A percentile compares a stretch with the other conserved stretches of the same genome.
phyloP scores from a whole-genome alignment of 2,329 filamentous ascomycete genomes.

The Aspergillus sp. region DNA sequence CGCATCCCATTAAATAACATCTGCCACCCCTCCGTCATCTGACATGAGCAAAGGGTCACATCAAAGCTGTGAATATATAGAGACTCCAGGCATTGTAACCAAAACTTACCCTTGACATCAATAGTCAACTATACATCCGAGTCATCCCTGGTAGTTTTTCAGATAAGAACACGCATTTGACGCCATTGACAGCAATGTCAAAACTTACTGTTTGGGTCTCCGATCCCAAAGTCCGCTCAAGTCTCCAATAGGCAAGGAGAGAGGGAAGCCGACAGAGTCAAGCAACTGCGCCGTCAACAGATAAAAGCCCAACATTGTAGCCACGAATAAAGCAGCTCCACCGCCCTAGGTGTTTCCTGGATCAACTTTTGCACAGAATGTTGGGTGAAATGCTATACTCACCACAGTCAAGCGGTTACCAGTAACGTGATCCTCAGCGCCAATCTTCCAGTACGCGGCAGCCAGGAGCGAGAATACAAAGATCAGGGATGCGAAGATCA shows the following conservation, averaged over 20 bases:
- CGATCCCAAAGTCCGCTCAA: slow-evolving; percentile 4
- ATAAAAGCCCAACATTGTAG: slow-evolving; percentile 8
- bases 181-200: background rate
- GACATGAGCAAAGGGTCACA: too few species aligned
- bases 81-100: too few species aligned
- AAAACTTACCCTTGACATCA: too few species aligned
- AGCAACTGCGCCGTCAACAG: slow-evolving; percentile 8
- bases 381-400: background rate
- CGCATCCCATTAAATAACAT: too few species aligned
- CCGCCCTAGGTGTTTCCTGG: background rate
- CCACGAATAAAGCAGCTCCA: slow-evolving; percentile 8
- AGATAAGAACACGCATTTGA: too few species aligned
- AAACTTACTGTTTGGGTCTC: slow-evolving; percentile 1
- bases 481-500: slow-evolving; percentile 6
- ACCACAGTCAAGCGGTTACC: slow-evolving; percentile 8
- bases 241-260: slow-evolving; percentile 8
- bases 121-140: too few species aligned
- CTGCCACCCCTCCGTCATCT: too few species aligned
- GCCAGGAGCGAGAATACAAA: slow-evolving; percentile 6
- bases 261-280: slow-evolving; percentile 8
- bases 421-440: slow-evolving; percentile 1
- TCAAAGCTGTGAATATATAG: too few species aligned
- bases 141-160: too few species aligned
- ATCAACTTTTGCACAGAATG: background rate
- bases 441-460: slow-evolving; percentile 7